Conservation (phyloP, 2,329 filamentous ascomycete species). For the Zymoseptoria passerinii region DNA sequence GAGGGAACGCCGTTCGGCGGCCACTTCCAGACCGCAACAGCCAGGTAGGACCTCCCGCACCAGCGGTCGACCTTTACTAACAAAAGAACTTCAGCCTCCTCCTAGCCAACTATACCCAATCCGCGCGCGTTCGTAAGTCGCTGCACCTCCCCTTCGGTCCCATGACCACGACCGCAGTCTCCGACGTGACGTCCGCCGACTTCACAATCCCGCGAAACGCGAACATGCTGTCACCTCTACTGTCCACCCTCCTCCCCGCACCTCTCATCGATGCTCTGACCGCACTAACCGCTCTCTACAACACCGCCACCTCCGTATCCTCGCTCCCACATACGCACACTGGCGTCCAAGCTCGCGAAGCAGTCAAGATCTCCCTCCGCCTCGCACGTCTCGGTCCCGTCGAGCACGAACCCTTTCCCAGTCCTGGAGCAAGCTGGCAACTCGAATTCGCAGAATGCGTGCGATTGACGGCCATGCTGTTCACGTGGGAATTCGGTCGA, state of each 20-base stretch:
- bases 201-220: conserved; percentile 7
- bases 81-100: conserved; percentile 6
- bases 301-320: neutral
- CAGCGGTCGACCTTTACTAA: too few species aligned
- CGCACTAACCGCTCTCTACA: conserved; percentile 13
- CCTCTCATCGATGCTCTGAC: conserved; percentile 9
- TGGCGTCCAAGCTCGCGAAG: conserved; percentile 8
- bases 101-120: conserved; percentile 9
- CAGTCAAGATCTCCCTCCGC: conserved; percentile 9
- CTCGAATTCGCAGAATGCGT: conserved; percentile 10
- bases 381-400: conserved; percentile 1
- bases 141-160: conserved; percentile 9
- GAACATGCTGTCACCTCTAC: conserved; percentile 3
- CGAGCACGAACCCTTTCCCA: neutral
- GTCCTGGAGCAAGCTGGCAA: conserved; percentile 4
- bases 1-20: conserved; percentile 5
- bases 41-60: neutral
- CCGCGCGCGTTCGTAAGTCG: conserved; percentile 3
- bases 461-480: conserved; percentile 7
- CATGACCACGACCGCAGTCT: conserved; percentile 5
- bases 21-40: conserved; percentile 10
- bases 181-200: conserved; percentile 8
- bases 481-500: conserved; percentile 13
- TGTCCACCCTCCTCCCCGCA: conserved; percentile 1
- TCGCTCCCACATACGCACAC: conserved; percentile 11